A percentile compares a stretch with the other conserved stretches of the same genome.
phyloP scores from a whole-genome alignment of 768 basidiomycete species.

The Mycena belliarum region DNA sequence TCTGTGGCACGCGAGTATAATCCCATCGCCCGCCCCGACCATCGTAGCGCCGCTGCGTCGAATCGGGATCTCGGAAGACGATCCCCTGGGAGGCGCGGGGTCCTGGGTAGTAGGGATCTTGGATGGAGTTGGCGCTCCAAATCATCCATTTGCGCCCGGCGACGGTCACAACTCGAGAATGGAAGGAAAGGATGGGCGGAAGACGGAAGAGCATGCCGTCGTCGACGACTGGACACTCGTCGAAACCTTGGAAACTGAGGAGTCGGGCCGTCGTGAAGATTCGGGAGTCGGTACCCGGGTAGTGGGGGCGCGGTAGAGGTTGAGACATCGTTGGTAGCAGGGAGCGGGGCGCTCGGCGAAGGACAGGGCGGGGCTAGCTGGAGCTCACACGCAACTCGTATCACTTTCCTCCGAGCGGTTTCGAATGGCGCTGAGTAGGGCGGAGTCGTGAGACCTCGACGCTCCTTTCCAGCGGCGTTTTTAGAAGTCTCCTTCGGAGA shows the following conservation, averaged over 20 bases:
- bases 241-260: neutral
- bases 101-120: conserved; percentile 12
- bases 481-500: too few species aligned
- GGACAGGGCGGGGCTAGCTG: too few species aligned
- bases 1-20: conserved; percentile 2
- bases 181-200: neutral
- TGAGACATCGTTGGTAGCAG: neutral
- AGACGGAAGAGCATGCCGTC: neutral
- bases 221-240: neutral
- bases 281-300: neutral
- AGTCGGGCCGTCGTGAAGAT: neutral
- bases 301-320: neutral
- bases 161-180: neutral
- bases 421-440: too few species aligned
- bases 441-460: too few species aligned
- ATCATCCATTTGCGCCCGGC: neutral
- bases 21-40: conserved; percentile 20
- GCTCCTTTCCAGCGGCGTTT: too few species aligned
- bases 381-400: too few species aligned
- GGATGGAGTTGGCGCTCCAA: neutral
- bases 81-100: too few species aligned
- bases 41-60: conserved; percentile 3
- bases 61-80: neutral
- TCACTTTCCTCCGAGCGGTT: too few species aligned
- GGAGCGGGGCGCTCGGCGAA: too few species aligned